Evolutionary conservation across 768 basidiomycete species (phyloP), one percentile per base, ranked within the genome.

Genomic region (Rhodosporidiobolus sp.): DNA sequence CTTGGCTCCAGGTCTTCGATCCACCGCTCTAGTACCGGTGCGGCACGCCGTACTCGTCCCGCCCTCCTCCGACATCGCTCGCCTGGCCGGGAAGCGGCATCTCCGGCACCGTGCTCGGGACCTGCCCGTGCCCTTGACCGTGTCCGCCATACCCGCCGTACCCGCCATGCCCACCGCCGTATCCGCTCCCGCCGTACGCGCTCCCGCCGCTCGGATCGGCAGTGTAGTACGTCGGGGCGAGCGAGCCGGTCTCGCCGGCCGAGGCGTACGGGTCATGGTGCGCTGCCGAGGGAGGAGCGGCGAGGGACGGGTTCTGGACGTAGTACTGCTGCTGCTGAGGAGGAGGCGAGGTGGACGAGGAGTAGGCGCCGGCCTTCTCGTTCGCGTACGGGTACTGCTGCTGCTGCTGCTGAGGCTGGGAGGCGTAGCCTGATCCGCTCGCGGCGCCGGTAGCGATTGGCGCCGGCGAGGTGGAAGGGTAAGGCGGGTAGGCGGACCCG

Each of bases 201-300:
- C 38, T 43, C 38, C 38, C 38, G 38, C 38, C 38, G 38, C 38
- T 28, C 52, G 3, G 20, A 3, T 65, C 65, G 55, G 67, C 63
- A 10, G 65, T 63, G 62, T 72, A 64, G 50, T 72, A 72, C 48
- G 70, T 72, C 48, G 70, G 70, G 20, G 70, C 65, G 24, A 62
- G 32, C 30, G 26, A 54, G 16, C 32, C 34, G 32, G 59, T 48
- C 19, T 66, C 59, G 22, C 26, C 34, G 34, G 62, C 10, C 6
- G n/a, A 1, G 19, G 30, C 28, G 6, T 52, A 55, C 6, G 65
- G 22, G 11, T 63, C 48, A 1, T 30, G 32, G 46, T 62, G 43
- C n/a, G 35, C 30, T 35, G n/a, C n/a, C 38, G 38, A 43, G 35
- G 4, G 30, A 12, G 59, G 49, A 17, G 57, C n/a, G n/a, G 59